Evolutionary conservation across 139 green algal species (phyloP), one percentile per base, ranked within the genome.

Genomic region (Chlorella sorokiniana): DNA sequence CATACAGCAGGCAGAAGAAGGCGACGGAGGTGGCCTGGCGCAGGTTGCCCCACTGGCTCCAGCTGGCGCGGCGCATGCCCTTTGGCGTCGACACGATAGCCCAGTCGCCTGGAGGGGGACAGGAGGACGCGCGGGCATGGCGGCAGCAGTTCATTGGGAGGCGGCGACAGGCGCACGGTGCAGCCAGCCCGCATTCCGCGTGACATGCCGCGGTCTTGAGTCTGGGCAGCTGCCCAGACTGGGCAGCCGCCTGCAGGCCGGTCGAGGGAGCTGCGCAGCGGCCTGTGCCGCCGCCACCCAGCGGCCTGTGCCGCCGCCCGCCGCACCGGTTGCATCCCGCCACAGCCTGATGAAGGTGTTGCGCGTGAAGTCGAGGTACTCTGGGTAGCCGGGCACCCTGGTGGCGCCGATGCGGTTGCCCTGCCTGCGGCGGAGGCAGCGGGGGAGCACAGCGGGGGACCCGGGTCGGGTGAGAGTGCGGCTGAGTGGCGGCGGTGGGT

Each of bases 11-110:
- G 6, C 31, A 52, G 8, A 64, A 10, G 35, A 87, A 84, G 1
- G 69, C 76, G 1, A 70, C 76, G 38, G 56, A 59, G 37, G 29
- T 82, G 37, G 67, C 52, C 44, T 76, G 45, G 10, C 73, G 59
- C 18, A 69, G 45, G 78, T 87, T 87, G 25, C 83, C 83, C 81
- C 81, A 85, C 48, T 72, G 64, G 1, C 31, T 56, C 78, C 78
- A 83, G 16, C 22, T 41, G n/a, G 78, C 59, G 27, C 73, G 27
- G 40, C 33, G 41, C 74, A 86, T 61, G 9, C 82, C 82, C 11
- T 72, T 78, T 37, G 82, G 82, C 1, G 82, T 86, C 14, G 35
- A n/a, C 0, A 56, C 29, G 52, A 85, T 83, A 44, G 35, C 72
- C 48, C 48, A 78, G 22, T n/a, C 41, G 48, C 71, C 69, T 77